phyloP scores from a whole-genome alignment of 305 asterid genomes.

The Rubia tinctorum region DNA sequence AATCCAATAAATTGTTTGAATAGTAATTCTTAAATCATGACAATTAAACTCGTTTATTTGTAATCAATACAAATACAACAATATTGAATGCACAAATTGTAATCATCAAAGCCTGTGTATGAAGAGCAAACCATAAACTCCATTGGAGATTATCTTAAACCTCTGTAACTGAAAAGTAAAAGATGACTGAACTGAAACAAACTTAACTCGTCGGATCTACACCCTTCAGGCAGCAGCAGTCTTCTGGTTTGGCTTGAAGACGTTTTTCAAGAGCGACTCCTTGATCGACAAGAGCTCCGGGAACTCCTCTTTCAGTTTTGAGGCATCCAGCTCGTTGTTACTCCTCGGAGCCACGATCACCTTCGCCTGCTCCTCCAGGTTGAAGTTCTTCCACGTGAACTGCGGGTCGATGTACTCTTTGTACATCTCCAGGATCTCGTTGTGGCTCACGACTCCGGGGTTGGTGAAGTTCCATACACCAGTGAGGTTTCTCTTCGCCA shows the following conservation, averaged over 20 bases:
- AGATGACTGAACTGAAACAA: slow-evolving; percentile 15
- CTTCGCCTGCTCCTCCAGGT: slow-evolving; percentile 84
- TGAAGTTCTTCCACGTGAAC: slow-evolving; percentile 70
- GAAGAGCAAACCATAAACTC: slow-evolving; percentile 7
- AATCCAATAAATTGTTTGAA: not conserved
- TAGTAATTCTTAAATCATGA: slow-evolving; percentile 1
- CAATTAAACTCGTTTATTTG: slow-evolving; percentile 19
- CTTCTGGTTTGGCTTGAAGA: slow-evolving; percentile 72
- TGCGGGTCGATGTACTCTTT: slow-evolving; percentile 58
- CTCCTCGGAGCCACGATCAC: slow-evolving; percentile 82
- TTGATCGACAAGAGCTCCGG: slow-evolving; percentile 65
- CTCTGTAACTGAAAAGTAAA: slow-evolving; percentile 14
- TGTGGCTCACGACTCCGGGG: slow-evolving; percentile 88
- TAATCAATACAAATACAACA: slow-evolving; percentile 30
- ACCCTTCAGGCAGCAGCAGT: slow-evolving; percentile 54
- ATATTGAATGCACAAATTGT: slow-evolving; percentile 27
- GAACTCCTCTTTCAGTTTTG: slow-evolving; percentile 62
- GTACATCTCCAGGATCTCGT: slow-evolving; percentile 78
- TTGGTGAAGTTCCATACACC: slow-evolving; percentile 87
- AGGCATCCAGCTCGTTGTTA: slow-evolving; percentile 74
- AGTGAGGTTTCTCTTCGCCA: slow-evolving; percentile 87
- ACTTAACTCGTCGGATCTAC: slow-evolving; percentile 18
- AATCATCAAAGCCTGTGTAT: slow-evolving; percentile 16
- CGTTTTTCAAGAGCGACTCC: slow-evolving; percentile 63
- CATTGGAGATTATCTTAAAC: slow-evolving; percentile 16